Conservation (phyloP, 2,329 filamentous ascomycete species). For the Pseudogymnoascus sp. region DNA sequence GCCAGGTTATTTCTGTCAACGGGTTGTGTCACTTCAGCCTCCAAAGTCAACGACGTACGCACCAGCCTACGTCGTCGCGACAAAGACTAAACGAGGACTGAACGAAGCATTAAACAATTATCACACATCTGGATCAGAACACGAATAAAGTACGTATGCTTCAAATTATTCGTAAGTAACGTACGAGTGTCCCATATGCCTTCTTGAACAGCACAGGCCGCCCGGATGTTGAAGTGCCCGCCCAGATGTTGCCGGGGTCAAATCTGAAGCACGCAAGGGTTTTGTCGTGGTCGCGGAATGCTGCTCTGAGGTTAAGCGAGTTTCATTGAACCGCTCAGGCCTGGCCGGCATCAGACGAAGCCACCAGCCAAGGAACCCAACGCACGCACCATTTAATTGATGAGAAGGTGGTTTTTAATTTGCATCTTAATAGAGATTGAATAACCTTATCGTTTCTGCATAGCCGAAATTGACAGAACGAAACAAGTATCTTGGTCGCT, state of each 20-base stretch:
- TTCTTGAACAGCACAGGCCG: slow-evolving; percentile 1
- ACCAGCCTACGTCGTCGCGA: background rate
- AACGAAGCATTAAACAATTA: background rate
- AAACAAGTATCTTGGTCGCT: background rate
- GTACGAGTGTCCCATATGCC: background rate
- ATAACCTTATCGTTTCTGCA: slow-evolving; percentile 3
- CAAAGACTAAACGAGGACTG: background rate
- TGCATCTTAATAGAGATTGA: slow-evolving; percentile 4
- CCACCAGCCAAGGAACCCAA: slow-evolving; percentile 1
- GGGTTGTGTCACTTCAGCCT: background rate
- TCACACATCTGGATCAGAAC: background rate
- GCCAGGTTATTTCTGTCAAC: background rate
- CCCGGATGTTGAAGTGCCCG: background rate
- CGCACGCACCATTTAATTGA: background rate
- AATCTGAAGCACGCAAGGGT: slow-evolving; percentile 10
- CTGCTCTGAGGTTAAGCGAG: slow-evolving; percentile 6
- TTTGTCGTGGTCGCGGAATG: slow-evolving; percentile 10
- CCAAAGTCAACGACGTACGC: background rate
- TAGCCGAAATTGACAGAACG: background rate
- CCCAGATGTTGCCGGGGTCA: background rate
- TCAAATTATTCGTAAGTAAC: background rate
- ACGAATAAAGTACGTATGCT: background rate
- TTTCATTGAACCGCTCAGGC: slow-evolving; percentile 2
- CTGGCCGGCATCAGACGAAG: slow-evolving; percentile 4
- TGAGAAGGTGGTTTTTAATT: background rate